Conservation (phyloP, 2,329 filamentous ascomycete genomes). For the Alternaria postmessia region DNA sequence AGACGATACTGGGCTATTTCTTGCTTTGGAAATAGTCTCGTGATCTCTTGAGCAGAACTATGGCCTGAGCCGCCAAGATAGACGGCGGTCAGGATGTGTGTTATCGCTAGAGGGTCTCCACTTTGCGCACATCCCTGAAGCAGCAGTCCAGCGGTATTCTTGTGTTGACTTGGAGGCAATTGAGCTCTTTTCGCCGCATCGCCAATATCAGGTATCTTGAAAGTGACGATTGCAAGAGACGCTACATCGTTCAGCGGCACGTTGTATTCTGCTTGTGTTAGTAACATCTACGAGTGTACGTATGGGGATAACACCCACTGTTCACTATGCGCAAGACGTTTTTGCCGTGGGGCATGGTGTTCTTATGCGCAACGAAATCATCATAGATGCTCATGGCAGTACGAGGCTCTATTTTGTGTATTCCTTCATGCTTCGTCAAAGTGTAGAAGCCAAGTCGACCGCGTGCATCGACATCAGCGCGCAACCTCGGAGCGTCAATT, state of each 20-base stretch:
- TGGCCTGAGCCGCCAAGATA: slow-evolving; percentile 25
- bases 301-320: slow-evolving; percentile 23
- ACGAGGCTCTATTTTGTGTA: slow-evolving; percentile 24
- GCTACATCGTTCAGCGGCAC: slow-evolving; percentile 33
- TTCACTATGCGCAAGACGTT: slow-evolving; percentile 30
- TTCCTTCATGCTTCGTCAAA: slow-evolving; percentile 24
- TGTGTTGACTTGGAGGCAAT: slow-evolving; percentile 38
- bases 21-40: slow-evolving; percentile 24
- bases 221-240: slow-evolving; percentile 36
- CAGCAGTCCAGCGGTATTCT: slow-evolving; percentile 24
- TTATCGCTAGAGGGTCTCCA: slow-evolving; percentile 38
- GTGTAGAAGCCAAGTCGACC: slow-evolving; percentile 31
- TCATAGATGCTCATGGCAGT: slow-evolving; percentile 34
- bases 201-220: slow-evolving; percentile 34
- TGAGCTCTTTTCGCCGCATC: slow-evolving; percentile 26
- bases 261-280: slow-evolving; percentile 35
- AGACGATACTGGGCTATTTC: slow-evolving; percentile 31
- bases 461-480: slow-evolving; percentile 32
- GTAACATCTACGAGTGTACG: background rate
- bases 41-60: slow-evolving; percentile 22
- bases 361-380: slow-evolving; percentile 34
- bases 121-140: slow-evolving; percentile 41
- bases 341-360: slow-evolving; percentile 26
- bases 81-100: slow-evolving; percentile 40
- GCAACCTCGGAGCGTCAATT: slow-evolving; percentile 25